Conservation (phyloP, 345 rosid genomes). For the Heritiera littoralis region DNA sequence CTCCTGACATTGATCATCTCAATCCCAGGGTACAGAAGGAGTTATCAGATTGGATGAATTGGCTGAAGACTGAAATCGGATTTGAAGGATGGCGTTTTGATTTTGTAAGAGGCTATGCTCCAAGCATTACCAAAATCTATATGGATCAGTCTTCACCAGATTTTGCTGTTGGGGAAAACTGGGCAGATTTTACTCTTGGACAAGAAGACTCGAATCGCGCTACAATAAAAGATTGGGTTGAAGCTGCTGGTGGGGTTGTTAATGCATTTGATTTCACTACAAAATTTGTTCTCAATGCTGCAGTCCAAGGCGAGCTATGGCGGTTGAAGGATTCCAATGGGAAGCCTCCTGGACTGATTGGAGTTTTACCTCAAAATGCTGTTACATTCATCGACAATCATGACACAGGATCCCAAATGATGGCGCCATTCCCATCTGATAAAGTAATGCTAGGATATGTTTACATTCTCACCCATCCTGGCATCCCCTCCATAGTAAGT, state of each 20-base stretch:
- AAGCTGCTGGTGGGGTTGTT: constrained; percentile 54
- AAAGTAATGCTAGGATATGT: constrained; percentile 86
- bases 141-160: constrained; percentile 53
- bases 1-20: constrained; percentile 89
- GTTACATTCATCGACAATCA: constrained; percentile 87
- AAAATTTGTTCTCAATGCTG: constrained; percentile 74
- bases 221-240: constrained; percentile 57
- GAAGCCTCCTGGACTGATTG: constrained; percentile 81
- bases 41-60: constrained; percentile 86
- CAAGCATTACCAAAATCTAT: constrained; percentile 53
- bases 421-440: constrained; percentile 73
- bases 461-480: constrained; percentile 86
- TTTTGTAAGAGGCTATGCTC: constrained; percentile 67
- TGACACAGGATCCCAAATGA: constrained; percentile 57
- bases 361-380: constrained; percentile 64
- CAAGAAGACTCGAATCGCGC: constrained; percentile 64
- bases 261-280: constrained; percentile 87
- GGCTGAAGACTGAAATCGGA: constrained; percentile 75
- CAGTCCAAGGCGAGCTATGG: constrained; percentile 77
- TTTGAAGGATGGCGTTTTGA: constrained; percentile 83
- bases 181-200: constrained; percentile 54
- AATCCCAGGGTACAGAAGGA: constrained; percentile 68
- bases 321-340: constrained; percentile 67
- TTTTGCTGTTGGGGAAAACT: constrained; percentile 84
- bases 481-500: constrained; percentile 69